Evolutionary conservation across 257 asterid genomes (phyloP).

Genomic region (Plantago major): DNA sequence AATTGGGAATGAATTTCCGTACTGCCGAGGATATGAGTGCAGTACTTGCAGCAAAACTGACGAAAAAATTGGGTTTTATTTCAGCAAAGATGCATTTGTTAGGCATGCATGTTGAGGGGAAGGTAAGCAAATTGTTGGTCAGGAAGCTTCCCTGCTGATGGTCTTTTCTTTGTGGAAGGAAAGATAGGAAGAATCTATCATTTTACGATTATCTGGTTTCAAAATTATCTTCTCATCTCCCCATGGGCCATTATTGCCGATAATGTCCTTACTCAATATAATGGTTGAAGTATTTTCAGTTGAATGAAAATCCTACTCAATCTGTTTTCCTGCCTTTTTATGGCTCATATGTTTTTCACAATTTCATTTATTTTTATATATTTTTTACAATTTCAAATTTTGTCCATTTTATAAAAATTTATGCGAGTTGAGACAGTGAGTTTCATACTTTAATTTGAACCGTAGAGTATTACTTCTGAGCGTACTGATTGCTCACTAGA

Average conservation of each 20-base stretch:
- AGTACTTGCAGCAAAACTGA: conserved; percentile 68
- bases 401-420: no score
- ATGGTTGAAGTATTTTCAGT: no score
- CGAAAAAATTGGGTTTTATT: conserved; percentile 85
- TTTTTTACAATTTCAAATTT: no score
- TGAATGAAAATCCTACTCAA: no score
- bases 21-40: conserved; percentile 97
- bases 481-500: not conserved
- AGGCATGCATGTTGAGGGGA: conserved; percentile 98
- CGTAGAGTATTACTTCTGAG: not conserved
- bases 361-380: no score
- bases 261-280: no score
- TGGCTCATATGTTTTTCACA: no score
- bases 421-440: no score
- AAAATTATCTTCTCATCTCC: not conserved
- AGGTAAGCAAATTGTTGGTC: conserved; percentile 39
- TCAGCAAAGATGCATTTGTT: conserved; percentile 72
- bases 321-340: no score
- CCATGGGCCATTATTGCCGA: not conserved
- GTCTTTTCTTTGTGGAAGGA: no score
- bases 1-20: conserved; percentile 84
- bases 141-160: not conserved
- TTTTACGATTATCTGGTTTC: not conserved
- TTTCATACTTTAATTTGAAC: no score
- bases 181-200: no score